These are phyloP conservation scores for Sideroxylon spinosum DNA, from an alignment of 179 eudicot genomes.

Conservation along the genomic window DNA sequence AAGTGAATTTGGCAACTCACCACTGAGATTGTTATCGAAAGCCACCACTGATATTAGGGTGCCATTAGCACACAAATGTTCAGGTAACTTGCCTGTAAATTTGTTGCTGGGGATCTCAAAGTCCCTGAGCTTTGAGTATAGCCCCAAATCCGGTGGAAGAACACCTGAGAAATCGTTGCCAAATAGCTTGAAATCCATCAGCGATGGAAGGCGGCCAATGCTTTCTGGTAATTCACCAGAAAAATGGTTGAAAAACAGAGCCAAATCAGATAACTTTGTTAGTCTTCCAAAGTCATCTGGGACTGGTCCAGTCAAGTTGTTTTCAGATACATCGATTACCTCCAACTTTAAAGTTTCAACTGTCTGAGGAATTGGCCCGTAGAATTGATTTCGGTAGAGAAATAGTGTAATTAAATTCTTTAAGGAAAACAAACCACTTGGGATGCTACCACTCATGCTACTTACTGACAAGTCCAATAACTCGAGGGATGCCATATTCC, in stretches of 20 bases:
- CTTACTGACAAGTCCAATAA: conserved; percentile 39
- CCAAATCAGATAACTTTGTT: conserved; percentile 30
- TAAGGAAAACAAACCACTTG: conserved; percentile 40
- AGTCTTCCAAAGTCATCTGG: conserved; percentile 44
- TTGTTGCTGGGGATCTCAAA: conserved; percentile 40
- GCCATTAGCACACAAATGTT: conserved; percentile 38
- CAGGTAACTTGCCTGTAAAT: conserved; percentile 47
- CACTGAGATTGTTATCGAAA: conserved; percentile 44
- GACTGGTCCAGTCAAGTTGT: conserved; percentile 39
- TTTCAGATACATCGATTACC: conserved; percentile 38
- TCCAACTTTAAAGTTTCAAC: conserved; percentile 27
- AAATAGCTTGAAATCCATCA: conserved; percentile 26
- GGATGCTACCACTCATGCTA: conserved; percentile 48
- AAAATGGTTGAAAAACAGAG: conserved; percentile 42
- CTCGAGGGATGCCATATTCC: conserved; percentile 22
- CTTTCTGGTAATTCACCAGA: conserved; percentile 39
- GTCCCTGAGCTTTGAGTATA: conserved; percentile 35
- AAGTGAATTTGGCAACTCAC: conserved; percentile 50
- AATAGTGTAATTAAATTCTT: conserved; percentile 19
- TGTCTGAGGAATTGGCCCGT: conserved; percentile 31
- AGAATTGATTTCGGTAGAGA: conserved; percentile 40
- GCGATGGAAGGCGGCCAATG: conserved; percentile 30
- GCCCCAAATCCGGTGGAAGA: conserved; percentile 56
- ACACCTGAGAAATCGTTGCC: conserved; percentile 45
- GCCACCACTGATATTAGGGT: conserved; percentile 32